Conservation (phyloP, 106 monocot genomes). For the Acorus calamus region DNA sequence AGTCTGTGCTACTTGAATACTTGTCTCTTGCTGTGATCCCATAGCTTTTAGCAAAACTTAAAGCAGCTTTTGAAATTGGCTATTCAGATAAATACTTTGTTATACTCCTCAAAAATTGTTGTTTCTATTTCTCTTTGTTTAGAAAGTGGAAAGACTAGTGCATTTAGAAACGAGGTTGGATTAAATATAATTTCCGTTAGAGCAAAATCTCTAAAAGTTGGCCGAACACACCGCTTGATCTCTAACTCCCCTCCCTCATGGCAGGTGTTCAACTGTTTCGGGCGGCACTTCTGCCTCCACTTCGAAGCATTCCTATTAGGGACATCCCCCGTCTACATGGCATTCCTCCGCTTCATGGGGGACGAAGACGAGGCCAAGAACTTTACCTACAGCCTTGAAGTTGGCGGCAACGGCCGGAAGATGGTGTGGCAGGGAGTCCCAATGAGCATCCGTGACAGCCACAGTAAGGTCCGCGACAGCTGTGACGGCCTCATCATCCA, state of each 20-base stretch:
- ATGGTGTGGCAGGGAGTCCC: slow-evolving; percentile 21
- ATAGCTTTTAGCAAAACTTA: too few species aligned
- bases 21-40: too few species aligned
- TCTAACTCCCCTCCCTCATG: not conserved
- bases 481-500: slow-evolving; percentile 23
- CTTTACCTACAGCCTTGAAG: slow-evolving; percentile 18
- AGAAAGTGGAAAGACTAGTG: too few species aligned
- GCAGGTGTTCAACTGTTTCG: slow-evolving; percentile 27
- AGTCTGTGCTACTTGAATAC: too few species aligned
- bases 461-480: slow-evolving; percentile 28
- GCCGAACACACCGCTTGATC: too few species aligned
- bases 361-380: slow-evolving; percentile 22
- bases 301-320: slow-evolving; percentile 13
- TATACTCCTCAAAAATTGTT: too few species aligned
- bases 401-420: slow-evolving; percentile 16
- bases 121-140: too few species aligned
- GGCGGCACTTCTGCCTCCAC: slow-evolving; percentile 20
- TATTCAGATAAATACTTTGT: too few species aligned
- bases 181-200: too few species aligned
- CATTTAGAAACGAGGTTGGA: too few species aligned
- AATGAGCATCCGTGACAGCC: slow-evolving; percentile 25
- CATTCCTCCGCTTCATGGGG: slow-evolving; percentile 9
- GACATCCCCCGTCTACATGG: slow-evolving; percentile 11
- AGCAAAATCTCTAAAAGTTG: too few species aligned
- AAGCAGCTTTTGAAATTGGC: too few species aligned